A percentile compares a stretch with the other conserved stretches of the same genome.
Evolutionary conservation across 225 moss, liverwort and hornwort genomes (phyloP).

Genomic region (Thuidium tamariscinum): DNA sequence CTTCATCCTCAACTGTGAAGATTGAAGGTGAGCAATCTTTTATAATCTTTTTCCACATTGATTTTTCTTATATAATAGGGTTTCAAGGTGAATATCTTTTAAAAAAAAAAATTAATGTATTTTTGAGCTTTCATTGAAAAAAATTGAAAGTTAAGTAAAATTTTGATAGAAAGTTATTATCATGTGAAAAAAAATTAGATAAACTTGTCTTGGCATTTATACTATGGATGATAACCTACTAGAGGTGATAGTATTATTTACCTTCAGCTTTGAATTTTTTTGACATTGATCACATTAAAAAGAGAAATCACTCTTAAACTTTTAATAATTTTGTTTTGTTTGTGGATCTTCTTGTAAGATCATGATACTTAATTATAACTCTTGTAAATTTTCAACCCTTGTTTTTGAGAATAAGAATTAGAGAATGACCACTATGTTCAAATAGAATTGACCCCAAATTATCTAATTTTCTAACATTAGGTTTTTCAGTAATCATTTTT

Average conservation of each 20-base stretch:
- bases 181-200: too few relatives aligned
- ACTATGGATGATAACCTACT: rapidly evolving
- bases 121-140: background rate
- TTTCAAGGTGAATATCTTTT: background rate
- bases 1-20: background rate
- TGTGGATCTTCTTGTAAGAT: background rate
- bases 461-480: too few relatives aligned
- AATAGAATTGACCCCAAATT: background rate
- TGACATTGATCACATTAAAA: background rate
- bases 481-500: rapidly evolving
- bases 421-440: too few relatives aligned
- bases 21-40: background rate
- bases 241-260: background rate
- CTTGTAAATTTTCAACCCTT: background rate
- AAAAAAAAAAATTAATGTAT: too few relatives aligned
- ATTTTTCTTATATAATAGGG: background rate
- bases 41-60: too few relatives aligned
- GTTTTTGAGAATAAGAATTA: background rate
- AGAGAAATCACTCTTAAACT: background rate
- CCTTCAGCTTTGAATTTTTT: background rate
- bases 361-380: too few relatives aligned
- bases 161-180: too few relatives aligned
- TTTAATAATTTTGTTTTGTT: too few relatives aligned
- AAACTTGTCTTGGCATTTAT: background rate
- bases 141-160: too few relatives aligned